Conservation (phyloP, 805 yeast species). For the Lipomyces orientalis region DNA sequence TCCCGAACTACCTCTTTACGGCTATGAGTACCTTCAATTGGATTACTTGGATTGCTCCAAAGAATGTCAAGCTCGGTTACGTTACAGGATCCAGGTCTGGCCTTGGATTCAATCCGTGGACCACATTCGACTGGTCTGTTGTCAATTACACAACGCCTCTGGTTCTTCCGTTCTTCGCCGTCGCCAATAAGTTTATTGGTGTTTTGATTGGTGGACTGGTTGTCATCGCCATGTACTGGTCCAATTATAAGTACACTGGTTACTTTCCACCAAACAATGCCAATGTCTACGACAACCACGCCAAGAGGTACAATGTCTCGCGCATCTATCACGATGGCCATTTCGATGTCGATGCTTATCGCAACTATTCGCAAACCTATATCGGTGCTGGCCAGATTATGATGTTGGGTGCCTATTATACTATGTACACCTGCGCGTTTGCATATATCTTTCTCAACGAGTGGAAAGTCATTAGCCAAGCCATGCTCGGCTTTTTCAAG, state of each 20-base stretch:
- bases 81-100: conserved; percentile 68
- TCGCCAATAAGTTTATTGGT: conserved; percentile 48
- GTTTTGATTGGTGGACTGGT: conserved; percentile 57
- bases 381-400: conserved; percentile 57
- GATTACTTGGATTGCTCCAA: conserved; percentile 65
- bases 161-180: conserved; percentile 51
- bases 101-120: conserved; percentile 67
- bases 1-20: conserved; percentile 64
- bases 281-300: conserved; percentile 44
- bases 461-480: conserved; percentile 12
- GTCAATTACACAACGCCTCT: conserved; percentile 50
- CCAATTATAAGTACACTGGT: conserved; percentile 53
- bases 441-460: conserved; percentile 55
- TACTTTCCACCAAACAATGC: conserved; percentile 55
- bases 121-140: conserved; percentile 67
- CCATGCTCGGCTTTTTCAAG: not conserved
- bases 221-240: conserved; percentile 58
- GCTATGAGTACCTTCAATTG: conserved; percentile 64
- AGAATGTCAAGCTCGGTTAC: conserved; percentile 63
- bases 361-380: conserved; percentile 66
- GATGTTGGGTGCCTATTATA: conserved; percentile 58
- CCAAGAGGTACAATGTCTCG: conserved; percentile 52
- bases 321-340: conserved; percentile 52
- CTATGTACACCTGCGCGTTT: conserved; percentile 58
- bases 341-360: conserved; percentile 56